Base-by-base conservation (phyloP, 139 green algal species). In the Picochlorum sp. region DNA sequence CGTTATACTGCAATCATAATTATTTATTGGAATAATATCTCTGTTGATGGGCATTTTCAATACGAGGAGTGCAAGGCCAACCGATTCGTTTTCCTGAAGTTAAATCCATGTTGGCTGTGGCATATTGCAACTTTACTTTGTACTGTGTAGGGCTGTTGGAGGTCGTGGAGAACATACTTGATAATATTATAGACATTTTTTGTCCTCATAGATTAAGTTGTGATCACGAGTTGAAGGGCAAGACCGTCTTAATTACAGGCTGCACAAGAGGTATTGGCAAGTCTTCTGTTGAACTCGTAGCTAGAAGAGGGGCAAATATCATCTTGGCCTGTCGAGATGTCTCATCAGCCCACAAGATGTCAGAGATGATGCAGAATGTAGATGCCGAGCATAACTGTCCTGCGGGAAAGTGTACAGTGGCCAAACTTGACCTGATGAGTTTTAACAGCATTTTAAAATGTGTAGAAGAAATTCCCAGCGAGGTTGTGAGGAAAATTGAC, bases 401-500 rank as follows among this genome's bases (percentile, higher is more conserved):
- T n/a, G n/a, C n/a, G n/a, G 20, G 20, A n/a, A 1, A 24, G 47
- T 64, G 41, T 39, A 64, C 50, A n/a, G n/a, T n/a, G n/a, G n/a
- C n/a, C n/a, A n/a, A n/a, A n/a, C n/a, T n/a, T n/a, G n/a, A n/a
- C n/a, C n/a, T n/a, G n/a, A n/a, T n/a, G n/a, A n/a, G n/a, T n/a
- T n/a, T n/a, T n/a, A n/a, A n/a, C n/a, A n/a, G n/a, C n/a, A n/a
- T n/a, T n/a, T n/a, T n/a, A n/a, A n/a, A 55, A 30, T 78, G 60
- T 35, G 72, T 91, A 43, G 44, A 57, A 5, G 4, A 4, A 12
- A 85, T 87, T 44, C 61, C 57, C 14, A 18, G 53, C 50, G 31
- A 35, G 7, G 79, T 82, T 33, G 49, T 63, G 4, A 45, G 57
- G 18, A 59, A 31, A 9, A 44, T 87, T 30, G 67, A 89, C 45